Percentiles rank a stretch among this genome's conserved stretches.
phyloP scores from a whole-genome alignment of 257 asterid genomes.

The Nicotiana tomentosiformis region DNA sequence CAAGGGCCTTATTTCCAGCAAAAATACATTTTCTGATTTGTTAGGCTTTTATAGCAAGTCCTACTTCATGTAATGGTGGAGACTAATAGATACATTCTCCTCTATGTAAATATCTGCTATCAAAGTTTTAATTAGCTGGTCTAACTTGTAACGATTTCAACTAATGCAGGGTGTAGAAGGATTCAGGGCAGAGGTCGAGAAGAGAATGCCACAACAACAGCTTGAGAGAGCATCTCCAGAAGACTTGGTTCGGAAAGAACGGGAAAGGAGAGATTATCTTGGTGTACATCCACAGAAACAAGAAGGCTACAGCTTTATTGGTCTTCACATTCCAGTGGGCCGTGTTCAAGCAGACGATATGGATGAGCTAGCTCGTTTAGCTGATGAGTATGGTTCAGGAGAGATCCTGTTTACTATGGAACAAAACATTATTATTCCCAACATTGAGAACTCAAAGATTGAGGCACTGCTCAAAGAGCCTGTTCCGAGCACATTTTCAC shows the following conservation, averaged over 20 bases:
- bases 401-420: too few relatives aligned
- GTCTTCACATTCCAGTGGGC: slow-evolving; percentile 88
- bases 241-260: too few relatives aligned
- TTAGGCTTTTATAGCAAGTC: background rate
- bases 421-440: slow-evolving; percentile 81
- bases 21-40: background rate
- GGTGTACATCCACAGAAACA: slow-evolving; percentile 89
- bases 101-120: too few relatives aligned
- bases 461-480: slow-evolving; percentile 60
- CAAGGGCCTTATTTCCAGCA: background rate
- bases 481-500: slow-evolving; percentile 43
- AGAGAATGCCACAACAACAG: slow-evolving; percentile 72
- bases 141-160: background rate
- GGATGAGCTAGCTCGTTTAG: too few relatives aligned
- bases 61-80: background rate
- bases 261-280: slow-evolving; percentile 70
- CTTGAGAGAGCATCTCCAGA: too few relatives aligned
- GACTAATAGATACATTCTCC: background rate
- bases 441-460: slow-evolving; percentile 51
- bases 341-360: slow-evolving; percentile 87
- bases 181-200: slow-evolving; percentile 76
- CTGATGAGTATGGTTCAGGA: too few relatives aligned
- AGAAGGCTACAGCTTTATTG: slow-evolving; percentile 68
- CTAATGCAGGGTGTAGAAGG: slow-evolving; percentile 72
- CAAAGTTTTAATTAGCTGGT: background rate